A percentile compares a stretch with the other conserved stretches of the same genome.
These are phyloP conservation scores for Taphrina sp. DNA, from an alignment of 1,139 yeast genomes.

Conservation along the genomic window DNA sequence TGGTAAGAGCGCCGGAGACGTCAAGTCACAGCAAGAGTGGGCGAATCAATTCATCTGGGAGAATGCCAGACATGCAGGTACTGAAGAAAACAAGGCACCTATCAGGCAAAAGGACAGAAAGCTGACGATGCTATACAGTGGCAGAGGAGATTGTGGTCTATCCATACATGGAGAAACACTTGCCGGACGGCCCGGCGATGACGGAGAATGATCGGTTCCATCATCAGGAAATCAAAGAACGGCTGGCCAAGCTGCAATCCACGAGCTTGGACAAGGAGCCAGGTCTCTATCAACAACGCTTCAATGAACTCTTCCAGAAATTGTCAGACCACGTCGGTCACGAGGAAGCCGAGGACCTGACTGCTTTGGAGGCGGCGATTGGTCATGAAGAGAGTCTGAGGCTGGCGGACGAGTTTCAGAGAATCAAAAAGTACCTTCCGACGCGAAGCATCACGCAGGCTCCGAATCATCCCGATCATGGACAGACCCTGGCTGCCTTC, in stretches of 20 bases:
- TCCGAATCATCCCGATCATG: constrained; percentile 19
- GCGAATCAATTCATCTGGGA: constrained; percentile 24
- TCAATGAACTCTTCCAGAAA: constrained; percentile 14
- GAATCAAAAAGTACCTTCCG: constrained; percentile 20
- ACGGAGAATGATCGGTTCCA: constrained; percentile 22
- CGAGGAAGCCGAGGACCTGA: constrained; percentile 19
- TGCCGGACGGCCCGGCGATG: constrained; percentile 20
- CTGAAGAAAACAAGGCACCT: not conserved
- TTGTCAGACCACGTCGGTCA: constrained; percentile 16
- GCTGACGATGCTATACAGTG: not conserved
- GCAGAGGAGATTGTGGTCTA: constrained; percentile 22
- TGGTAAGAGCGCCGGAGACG: constrained; percentile 12
- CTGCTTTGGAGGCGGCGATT: constrained; percentile 12
- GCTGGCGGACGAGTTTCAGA: constrained; percentile 14
- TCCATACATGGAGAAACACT: constrained; percentile 18
- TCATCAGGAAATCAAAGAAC: constrained; percentile 19
- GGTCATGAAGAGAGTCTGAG: constrained; percentile 15
- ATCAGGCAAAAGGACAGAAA: not conserved
- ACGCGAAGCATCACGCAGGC: constrained; percentile 17
- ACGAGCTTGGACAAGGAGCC: constrained; percentile 13
- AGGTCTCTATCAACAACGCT: constrained; percentile 18
- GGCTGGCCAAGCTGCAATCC: constrained; percentile 7
- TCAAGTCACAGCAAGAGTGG: constrained; percentile 10
- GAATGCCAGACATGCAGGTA: constrained; percentile 25
- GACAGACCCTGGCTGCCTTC: constrained; percentile 19